phyloP scores from a whole-genome alignment of 345 rosid species.

The Gossypium raimondii region DNA sequence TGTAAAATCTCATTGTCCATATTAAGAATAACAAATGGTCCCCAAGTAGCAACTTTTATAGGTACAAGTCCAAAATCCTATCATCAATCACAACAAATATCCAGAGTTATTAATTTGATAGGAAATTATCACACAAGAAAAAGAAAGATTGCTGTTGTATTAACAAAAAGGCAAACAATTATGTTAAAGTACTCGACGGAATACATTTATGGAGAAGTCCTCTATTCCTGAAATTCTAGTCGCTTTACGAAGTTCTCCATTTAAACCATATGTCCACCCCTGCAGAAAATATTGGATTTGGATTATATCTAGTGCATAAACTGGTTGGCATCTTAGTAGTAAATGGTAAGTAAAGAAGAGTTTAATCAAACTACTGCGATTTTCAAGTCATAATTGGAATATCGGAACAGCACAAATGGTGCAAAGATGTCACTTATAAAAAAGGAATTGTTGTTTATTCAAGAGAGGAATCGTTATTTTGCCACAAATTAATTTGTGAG shows the following conservation, averaged over 20 bases:
- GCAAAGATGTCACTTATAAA: not conserved
- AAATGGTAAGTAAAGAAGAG: not conserved
- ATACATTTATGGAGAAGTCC: conserved; percentile 54
- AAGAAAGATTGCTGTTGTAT: not conserved
- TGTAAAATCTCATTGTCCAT: conserved; percentile 29
- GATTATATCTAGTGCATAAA: not conserved
- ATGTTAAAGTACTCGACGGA: conserved; percentile 11
- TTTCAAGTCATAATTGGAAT: not conserved
- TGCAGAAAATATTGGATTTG: conserved; percentile 23
- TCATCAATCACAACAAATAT: conserved; percentile 22
- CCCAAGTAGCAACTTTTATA: conserved; percentile 68
- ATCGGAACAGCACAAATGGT: not conserved
- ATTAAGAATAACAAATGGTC: conserved; percentile 84
- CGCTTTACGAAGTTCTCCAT: conserved; percentile 77
- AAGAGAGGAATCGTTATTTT: not conserved
- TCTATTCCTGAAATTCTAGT: conserved; percentile 62
- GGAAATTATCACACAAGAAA: conserved; percentile 4
- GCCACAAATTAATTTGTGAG: not conserved
- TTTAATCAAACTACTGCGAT: not conserved
- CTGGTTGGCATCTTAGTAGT: not conserved
- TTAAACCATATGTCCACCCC: conserved; percentile 89
- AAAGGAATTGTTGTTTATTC: not conserved
- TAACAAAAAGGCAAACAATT: conserved; percentile 18
- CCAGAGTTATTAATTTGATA: conserved; percentile 17
- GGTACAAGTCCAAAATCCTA: conserved; percentile 85